These are phyloP conservation scores for Schoenoplectus triqueter DNA, from an alignment of 202 grass and related monocot genomes.

Conservation along the genomic window DNA sequence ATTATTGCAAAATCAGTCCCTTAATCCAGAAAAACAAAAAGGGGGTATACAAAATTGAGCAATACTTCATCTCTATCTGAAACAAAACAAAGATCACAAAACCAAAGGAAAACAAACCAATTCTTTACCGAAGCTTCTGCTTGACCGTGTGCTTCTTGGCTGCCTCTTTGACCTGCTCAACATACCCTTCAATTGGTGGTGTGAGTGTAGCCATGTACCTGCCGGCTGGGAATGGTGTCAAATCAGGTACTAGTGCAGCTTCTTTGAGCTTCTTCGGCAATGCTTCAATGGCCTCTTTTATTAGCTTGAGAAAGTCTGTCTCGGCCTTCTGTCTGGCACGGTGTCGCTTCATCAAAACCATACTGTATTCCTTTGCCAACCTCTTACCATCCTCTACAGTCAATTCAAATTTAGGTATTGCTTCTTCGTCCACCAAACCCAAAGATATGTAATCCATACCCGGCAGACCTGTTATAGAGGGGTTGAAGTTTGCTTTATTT, in stretches of 20 bases:
- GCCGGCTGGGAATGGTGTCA: conserved; percentile 75
- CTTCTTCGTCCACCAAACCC: conserved; percentile 79
- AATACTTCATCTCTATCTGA: conserved; percentile 13
- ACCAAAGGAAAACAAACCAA: background rate
- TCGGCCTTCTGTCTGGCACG: conserved; percentile 77
- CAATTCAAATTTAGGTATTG: conserved; percentile 80
- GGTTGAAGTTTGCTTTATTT: background rate
- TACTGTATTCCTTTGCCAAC: conserved; percentile 77
- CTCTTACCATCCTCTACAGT: conserved; percentile 75
- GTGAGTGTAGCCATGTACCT: conserved; percentile 83
- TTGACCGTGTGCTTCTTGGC: conserved; percentile 59
- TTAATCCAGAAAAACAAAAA: background rate
- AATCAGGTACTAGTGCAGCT: conserved; percentile 80
- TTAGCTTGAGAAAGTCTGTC: conserved; percentile 56
- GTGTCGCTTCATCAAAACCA: conserved; percentile 74
- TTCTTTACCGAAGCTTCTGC: conserved; percentile 69
- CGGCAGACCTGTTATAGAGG: conserved; percentile 36
- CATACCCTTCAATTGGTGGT: conserved; percentile 83
- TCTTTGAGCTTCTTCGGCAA: conserved; percentile 70
- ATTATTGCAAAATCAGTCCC: conserved; percentile 33
- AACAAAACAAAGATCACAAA: conserved; percentile 6
- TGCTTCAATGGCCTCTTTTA: conserved; percentile 76
- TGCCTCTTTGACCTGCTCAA: conserved; percentile 62
- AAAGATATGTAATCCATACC: conserved; percentile 85
- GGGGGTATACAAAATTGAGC: conserved; percentile 17